Conservation (phyloP, 345 rosid genomes). For the Heritiera fomes region DNA sequence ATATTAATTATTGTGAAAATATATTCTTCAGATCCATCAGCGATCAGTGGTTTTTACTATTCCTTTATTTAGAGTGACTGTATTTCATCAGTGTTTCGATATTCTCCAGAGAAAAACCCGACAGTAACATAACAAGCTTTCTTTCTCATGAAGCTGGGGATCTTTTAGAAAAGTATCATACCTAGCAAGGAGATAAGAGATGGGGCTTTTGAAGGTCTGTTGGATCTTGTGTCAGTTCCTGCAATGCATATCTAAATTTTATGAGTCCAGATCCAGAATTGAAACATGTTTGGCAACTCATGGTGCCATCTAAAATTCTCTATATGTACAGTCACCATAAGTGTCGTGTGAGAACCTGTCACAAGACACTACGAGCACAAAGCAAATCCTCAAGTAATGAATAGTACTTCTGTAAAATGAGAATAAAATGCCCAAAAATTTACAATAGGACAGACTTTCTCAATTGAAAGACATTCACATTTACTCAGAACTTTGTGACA, state of each 20-base stretch:
- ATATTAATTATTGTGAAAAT: neutral
- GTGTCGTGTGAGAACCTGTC: neutral
- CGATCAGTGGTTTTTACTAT: neutral
- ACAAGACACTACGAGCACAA: neutral
- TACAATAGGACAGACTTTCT: neutral
- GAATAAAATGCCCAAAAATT: neutral
- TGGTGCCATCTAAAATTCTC: neutral
- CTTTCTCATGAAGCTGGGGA: neutral
- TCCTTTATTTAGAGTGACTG: neutral
- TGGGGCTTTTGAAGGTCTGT: conserved; percentile 69
- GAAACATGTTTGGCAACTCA: neutral
- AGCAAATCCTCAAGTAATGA: neutral
- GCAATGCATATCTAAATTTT: conserved; percentile 29
- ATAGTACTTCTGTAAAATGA: neutral
- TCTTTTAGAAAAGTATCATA: conserved; percentile 30
- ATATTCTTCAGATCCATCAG: neutral
- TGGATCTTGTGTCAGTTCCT: conserved; percentile 57
- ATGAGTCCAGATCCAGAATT: conserved; percentile 3
- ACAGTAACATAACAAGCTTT: neutral
- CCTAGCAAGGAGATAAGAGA: conserved; percentile 86
- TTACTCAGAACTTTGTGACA: neutral
- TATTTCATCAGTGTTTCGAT: neutral
- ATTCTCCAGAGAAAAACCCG: neutral
- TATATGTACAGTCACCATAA: neutral
- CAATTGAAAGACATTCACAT: neutral